Base-by-base conservation (phyloP, 805 yeast genomes). In the Lachancea sp. region DNA sequence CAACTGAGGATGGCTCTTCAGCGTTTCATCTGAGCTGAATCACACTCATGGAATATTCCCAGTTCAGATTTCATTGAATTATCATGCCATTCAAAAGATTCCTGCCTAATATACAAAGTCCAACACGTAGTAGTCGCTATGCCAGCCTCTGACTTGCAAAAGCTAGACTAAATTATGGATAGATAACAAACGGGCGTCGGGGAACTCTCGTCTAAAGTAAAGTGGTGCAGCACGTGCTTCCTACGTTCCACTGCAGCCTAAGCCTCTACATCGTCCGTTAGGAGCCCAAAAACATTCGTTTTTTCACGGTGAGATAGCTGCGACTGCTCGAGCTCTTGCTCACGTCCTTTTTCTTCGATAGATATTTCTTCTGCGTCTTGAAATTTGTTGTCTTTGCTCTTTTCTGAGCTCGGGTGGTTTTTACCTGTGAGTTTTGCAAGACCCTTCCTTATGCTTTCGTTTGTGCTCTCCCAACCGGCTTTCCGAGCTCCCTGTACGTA, bases 391-490 rank as follows among this genome's bases (percentile, higher is more conserved):
- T 30, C 49, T 29, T 42, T 45, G 33, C 29, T 31, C 25, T 31
- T 36, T 20, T 24, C 39, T 13, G 33, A 25, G 5, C 11, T 24
- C 15, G 21, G 3, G 8, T 9, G 21, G 4, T 34, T 21, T 13
- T 13, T 8, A 31, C 36, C 41, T 13, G 34, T 32, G 33, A 44
- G 39, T 17, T 39, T 31, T 23, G 48, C 35, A 30, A 50, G 36
- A 31, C 58, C 60, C 38, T 60, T 58, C 41, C 56, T 69, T 8
- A 78, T 71, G 22, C 60, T 58, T 43, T 72, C 66, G 55, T 81
- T 83, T 40, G 80, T 79, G 32, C 69, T 64, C 36, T 81, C 88
- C 92, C 90, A 83, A 12, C 77, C 80, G 0, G 84, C 64, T 57
- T 80, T 82, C 60, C 92, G 70, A 8, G 81, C 69, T 16, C 60